Evolutionary conservation across 2,329 filamentous ascomycete genomes (phyloP), one percentile per base, ranked within the genome.

Genomic region (Neofusicoccum parvum): DNA sequence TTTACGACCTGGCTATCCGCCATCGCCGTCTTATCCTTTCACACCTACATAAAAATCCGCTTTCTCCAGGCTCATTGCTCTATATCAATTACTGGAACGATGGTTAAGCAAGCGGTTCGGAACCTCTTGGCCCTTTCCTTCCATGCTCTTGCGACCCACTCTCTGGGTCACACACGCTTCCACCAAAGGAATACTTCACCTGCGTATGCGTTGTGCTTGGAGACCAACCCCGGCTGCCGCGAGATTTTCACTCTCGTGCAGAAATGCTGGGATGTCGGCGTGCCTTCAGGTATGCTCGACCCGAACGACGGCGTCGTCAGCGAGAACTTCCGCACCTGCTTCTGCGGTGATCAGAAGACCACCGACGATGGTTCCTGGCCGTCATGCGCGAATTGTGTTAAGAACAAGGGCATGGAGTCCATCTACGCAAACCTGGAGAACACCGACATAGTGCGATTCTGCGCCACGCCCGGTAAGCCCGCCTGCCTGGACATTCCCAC

Each of bases 231-330:
- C 17, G 45, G 50, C 34, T 65, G 62, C 45, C n/a, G 3, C 27
- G 51, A 45, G 34, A 51, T 51, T 46, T 64, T 37, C 37, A 10
- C 3, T 11, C 46, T 59, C n/a, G 15, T 65, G 5, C 65, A 64
- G 36, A 46, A 50, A 27, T 66, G 58, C 65, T 65, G 59, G 58
- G 41, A 62, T 39, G 48, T 46, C 3, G 59, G 59, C 37, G 59
- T 62, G 5, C 56, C 53, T 14, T 34, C 17, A 15, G 45, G 46
- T 2, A 12, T 15, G 5, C 46, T 62, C 46, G 59, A 62, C 34
- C 59, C 59, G 9, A 62, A 62, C 45, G 46, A 62, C 45, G 10
- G 32, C 6, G 34, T 1, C 46, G 5, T 51, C 12, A 62, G 59
- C 45, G 34, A 43, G 11, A 32, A 39, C 36, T 62, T 50, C 34